Conservation (phyloP, 2,329 filamentous ascomycete species). For the Phaeomoniella chlamydospora region DNA sequence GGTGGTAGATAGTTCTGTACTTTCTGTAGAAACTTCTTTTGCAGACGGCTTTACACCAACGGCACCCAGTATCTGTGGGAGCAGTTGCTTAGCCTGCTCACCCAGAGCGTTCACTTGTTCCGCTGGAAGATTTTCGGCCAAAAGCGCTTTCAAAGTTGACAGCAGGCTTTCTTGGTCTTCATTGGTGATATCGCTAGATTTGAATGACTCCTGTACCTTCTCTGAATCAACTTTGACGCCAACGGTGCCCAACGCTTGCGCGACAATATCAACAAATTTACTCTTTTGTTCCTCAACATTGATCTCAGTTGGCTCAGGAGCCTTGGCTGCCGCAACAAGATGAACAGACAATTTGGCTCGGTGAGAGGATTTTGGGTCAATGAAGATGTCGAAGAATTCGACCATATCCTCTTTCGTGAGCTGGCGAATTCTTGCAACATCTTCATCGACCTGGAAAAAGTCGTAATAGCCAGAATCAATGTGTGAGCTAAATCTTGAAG, state of each 20-base stretch:
- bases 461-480: conserved; percentile 79
- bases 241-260: conserved; percentile 31
- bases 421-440: conserved; percentile 58
- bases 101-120: conserved; percentile 34
- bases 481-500: conserved; percentile 67
- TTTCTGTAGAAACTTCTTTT: conserved; percentile 18
- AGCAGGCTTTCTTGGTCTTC: conserved; percentile 36
- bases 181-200: conserved; percentile 25
- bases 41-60: conserved; percentile 6
- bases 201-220: conserved; percentile 18
- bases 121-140: conserved; percentile 35
- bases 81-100: conserved; percentile 32
- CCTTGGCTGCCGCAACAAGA: conserved; percentile 56
- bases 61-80: conserved; percentile 17
- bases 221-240: conserved; percentile 27
- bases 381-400: conserved; percentile 61
- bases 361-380: conserved; percentile 56
- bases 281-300: conserved; percentile 27
- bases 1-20: conserved; percentile 14
- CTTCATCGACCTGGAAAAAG: conserved; percentile 67
- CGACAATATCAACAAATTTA: conserved; percentile 26
- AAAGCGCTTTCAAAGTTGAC: conserved; percentile 34
- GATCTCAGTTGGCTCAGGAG: conserved; percentile 17
- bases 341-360: conserved; percentile 80
- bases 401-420: conserved; percentile 70